These are phyloP conservation scores for Kregervanrija delftensis DNA, from an alignment of 805 yeast genomes.

Conservation along the genomic window DNA sequence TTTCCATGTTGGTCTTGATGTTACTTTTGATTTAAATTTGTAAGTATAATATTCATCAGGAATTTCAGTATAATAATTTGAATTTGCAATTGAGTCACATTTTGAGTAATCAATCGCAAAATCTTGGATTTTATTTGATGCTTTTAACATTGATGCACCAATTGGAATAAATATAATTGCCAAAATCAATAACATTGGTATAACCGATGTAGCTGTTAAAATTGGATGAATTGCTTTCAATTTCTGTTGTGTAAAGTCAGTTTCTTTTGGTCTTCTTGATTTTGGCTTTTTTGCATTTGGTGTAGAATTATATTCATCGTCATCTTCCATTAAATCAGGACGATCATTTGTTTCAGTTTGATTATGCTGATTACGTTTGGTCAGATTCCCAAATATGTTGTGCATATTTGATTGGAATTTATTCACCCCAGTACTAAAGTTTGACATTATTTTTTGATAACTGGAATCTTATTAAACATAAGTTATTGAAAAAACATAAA, in stretches of 20 bases:
- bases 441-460: conserved; percentile 2
- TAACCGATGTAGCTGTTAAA: conserved; percentile 83
- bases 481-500: no score
- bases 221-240: conserved; percentile 64
- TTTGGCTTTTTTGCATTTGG: conserved; percentile 23
- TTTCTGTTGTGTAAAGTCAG: conserved; percentile 50
- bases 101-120: conserved; percentile 68
- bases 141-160: conserved; percentile 78
- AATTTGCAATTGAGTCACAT: conserved; percentile 48
- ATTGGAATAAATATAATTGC: conserved; percentile 85
- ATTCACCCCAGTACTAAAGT: conserved; percentile 7
- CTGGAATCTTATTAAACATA: no score
- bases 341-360: conserved; percentile 11
- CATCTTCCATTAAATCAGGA: conserved; percentile 20
- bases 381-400: conserved; percentile 7
- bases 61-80: conserved; percentile 40
- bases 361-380: conserved; percentile 11
- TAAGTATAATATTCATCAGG: conserved; percentile 52
- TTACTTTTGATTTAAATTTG: conserved; percentile 44
- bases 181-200: conserved; percentile 69
- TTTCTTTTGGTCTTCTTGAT: conserved; percentile 58
- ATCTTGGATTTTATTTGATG: conserved; percentile 71
- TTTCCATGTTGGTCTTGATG: conserved; percentile 60
- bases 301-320: conserved; percentile 22
- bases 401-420: conserved; percentile 9